These are phyloP conservation scores for Viola odorata DNA, from an alignment of 345 rosid species.

Conservation along the genomic window DNA sequence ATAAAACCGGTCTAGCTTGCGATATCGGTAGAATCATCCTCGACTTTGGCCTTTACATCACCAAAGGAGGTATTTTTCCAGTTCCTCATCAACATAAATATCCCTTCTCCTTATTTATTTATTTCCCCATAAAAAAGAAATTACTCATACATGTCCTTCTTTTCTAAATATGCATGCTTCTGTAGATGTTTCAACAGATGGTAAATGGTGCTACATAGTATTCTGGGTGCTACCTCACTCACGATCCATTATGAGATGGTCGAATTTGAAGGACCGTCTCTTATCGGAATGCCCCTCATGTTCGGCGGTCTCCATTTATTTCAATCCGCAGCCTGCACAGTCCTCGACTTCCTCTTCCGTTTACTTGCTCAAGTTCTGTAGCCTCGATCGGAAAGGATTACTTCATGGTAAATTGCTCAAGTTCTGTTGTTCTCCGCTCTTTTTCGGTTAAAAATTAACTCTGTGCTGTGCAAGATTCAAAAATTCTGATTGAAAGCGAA, in stretches of 20 bases:
- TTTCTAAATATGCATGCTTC: not conserved
- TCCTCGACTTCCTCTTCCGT: conserved; percentile 37
- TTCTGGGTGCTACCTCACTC: conserved; percentile 69
- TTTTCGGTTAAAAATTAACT: not conserved
- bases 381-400: conserved; percentile 56
- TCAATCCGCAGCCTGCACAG: conserved; percentile 30
- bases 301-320: conserved; percentile 34
- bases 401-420: conserved; percentile 50
- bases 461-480: no score
- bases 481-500: no score
- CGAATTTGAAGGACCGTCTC: conserved; percentile 66
- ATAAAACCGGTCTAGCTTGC: conserved; percentile 68
- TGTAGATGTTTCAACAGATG: conserved; percentile 85
- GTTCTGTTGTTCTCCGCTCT: not conserved
- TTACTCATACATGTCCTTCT: not conserved
- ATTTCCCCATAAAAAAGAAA: not conserved
- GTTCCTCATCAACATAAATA: not conserved
- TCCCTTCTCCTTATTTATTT: no score
- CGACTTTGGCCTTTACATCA: conserved; percentile 67
- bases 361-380: conserved; percentile 67
- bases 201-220: conserved; percentile 74
- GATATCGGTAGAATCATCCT: conserved; percentile 69
- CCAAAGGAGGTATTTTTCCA: conserved; percentile 54
- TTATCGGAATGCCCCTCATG: conserved; percentile 57
- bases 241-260: conserved; percentile 53